Base-by-base conservation (phyloP, 2,329 filamentous ascomycete species). In the Hypoxylon sp. region DNA sequence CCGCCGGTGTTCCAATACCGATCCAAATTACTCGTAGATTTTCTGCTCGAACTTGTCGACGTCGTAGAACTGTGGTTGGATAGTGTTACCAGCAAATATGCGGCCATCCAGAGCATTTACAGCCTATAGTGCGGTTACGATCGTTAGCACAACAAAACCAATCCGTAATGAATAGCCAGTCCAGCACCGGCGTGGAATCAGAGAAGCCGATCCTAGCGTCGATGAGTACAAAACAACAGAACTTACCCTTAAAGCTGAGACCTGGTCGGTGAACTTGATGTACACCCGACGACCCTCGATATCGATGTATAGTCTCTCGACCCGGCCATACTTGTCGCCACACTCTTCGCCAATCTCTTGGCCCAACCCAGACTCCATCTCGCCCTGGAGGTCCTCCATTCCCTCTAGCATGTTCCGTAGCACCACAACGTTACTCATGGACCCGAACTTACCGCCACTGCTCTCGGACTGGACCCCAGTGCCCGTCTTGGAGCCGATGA, bases 291-390 rank as follows among this genome's bases (percentile, higher is more conserved):
- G 81, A 53, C 84, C 84, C 71, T 86, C 82, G 48, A 89, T 84
- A 75, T 93, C 89, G 64, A 98, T 90, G 75, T 91, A 91, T 17
- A 97, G 84, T 72, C 93, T 86, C 79, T 97, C 92, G 4, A 97
- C 92, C 48, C 89, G 87, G 15, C 94, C 94, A 77, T 97, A 97
- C 89, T 94, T 94, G 71, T 93, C 89, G 54, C 90, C 91, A 79
- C 97, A 98, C 77, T 97, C 93, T 76, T 98, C 93, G 6, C 96
- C 96, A 79, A 99, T 98, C 79, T 98, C 94, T 81, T 98, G 95
- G 73, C 95, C 91, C 55, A 99, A 82, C 0, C 89, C 89, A 13
- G 87, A 86, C 65, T 90, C 88, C 53, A 97, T 88, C 79, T 98
- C 95, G n/a, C 84, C 85, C 63, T 91, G 87, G 48, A 97, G 82